Evolutionary conservation across 2,329 filamentous ascomycete species (phyloP).

Genomic region (Epichloe hybrida): DNA sequence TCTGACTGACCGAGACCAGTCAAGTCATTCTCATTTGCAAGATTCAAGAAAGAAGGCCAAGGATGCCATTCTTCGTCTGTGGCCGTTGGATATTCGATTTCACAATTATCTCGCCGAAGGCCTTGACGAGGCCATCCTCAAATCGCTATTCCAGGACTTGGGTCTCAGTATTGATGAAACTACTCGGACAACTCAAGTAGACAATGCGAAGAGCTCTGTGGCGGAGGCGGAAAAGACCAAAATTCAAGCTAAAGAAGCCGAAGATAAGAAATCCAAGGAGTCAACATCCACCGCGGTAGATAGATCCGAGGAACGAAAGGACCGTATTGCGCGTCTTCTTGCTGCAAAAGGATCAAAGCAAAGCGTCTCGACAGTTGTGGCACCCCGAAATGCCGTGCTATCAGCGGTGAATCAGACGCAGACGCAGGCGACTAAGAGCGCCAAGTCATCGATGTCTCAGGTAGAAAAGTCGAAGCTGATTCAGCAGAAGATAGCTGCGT

Average conservation of each 20-base stretch:
- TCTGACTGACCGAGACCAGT: not conserved
- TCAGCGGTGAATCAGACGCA: constrained; percentile 1
- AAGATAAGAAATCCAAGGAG: not conserved
- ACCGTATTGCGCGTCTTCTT: constrained; percentile 61
- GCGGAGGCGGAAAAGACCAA: not conserved
- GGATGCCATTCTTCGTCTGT: constrained; percentile 52
- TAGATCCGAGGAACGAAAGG: constrained; percentile 52
- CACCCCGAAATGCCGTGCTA: constrained; percentile 3
- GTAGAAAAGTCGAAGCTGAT: constrained; percentile 61
- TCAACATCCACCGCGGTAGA: constrained; percentile 7
- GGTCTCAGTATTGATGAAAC: constrained; percentile 34
- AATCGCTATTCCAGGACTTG: constrained; percentile 53
- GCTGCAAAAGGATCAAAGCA: constrained; percentile 55
- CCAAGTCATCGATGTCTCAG: constrained; percentile 22
- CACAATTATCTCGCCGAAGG: constrained; percentile 62
- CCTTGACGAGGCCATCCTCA: constrained; percentile 49
- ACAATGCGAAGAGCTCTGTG: not conserved
- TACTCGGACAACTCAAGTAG: not conserved
- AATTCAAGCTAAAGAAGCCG: not conserved
- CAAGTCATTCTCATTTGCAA: constrained; percentile 7
- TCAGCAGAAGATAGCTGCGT: constrained; percentile 64
- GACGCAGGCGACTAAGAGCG: constrained; percentile 8
- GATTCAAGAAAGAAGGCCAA: constrained; percentile 46
- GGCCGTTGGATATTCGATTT: constrained; percentile 56
- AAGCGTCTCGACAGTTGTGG: constrained; percentile 8